Evolutionary conservation across 257 asterid species (phyloP), one percentile per base, ranked within the genome.

Genomic region (Solanum dulcamara): DNA sequence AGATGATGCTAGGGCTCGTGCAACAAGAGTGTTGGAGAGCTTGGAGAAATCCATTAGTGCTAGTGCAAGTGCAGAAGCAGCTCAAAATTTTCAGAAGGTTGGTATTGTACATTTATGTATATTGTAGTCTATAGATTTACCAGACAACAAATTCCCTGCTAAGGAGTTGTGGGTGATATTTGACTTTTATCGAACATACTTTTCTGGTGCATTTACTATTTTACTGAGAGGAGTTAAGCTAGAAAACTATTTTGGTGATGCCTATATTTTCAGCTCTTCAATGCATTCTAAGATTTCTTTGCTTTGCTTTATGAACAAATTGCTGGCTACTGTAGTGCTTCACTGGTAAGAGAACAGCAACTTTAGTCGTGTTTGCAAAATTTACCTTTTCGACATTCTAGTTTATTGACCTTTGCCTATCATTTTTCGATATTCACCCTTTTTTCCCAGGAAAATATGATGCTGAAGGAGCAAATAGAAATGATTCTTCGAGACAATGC

Each of bases 1-100:
- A 22, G 95, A 93, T 84, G 98, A 96, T 83, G 99, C 98, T 75
- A 93, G 88, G 88, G 77, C 87, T 57, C 93, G 98, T 20, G 95
- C 94, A 3, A 80, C 94, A 1, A 86, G 85, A 28, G 90, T 94
- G 72, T 86, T 96, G 83, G 95, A 92, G 92, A 88, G 85, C 80
- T 87, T 96, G 89, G 98, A 92, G 92, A 93, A 90, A 87, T 90
- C 95, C 84, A 93, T 96, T 88, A 88, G 85, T 20, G 79, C 88
- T 28, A 88, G 62, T 84, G 87, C 88, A 59, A 83, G 90, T 89
- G 90, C 88, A 72, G 90, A 92, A 86, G 91, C 86, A 7, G 89
- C 92, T 32, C 91, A 93, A 92, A 88, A 57, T 86, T 48, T 92
- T 83, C 94, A 85, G 48, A 94, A 91, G 97, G 98, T 95, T 62